Conservation (phyloP, 129 eudicot genomes). For the Pittosporum tobira region DNA sequence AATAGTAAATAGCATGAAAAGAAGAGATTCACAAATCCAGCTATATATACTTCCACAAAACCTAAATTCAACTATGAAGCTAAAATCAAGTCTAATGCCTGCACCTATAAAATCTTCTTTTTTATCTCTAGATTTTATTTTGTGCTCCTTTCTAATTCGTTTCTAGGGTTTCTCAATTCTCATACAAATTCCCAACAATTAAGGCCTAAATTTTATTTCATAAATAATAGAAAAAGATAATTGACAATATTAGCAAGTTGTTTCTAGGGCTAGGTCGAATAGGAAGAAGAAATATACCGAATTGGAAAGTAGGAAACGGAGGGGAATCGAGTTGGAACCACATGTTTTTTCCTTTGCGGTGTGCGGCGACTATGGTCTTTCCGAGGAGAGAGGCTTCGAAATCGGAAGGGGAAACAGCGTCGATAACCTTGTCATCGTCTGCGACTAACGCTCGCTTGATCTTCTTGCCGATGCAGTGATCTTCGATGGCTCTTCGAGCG, state of each 20-base stretch:
- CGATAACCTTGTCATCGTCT: slow-evolving; percentile 64
- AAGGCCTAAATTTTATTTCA: too few relatives aligned
- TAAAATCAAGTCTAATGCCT: too few relatives aligned
- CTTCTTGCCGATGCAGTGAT: slow-evolving; percentile 76
- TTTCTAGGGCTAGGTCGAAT: slow-evolving; percentile 26
- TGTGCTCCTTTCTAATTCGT: too few relatives aligned
- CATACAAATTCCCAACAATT: too few relatives aligned
- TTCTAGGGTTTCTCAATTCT: too few relatives aligned
- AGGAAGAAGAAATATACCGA: slow-evolving; percentile 32
- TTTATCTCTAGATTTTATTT: too few relatives aligned
- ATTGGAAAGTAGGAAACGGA: slow-evolving; percentile 90
- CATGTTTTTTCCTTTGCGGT: slow-evolving; percentile 84
- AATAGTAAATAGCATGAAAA: too few relatives aligned
- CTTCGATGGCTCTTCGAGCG: slow-evolving; percentile 75
- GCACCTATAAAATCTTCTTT: too few relatives aligned
- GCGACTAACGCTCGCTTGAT: slow-evolving; percentile 52
- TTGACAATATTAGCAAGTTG: background rate
- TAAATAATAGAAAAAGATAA: too few relatives aligned
- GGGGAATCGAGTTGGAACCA: slow-evolving; percentile 91
- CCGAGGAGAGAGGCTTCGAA: slow-evolving; percentile 57
- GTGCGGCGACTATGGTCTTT: slow-evolving; percentile 73
- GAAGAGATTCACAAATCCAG: too few relatives aligned
- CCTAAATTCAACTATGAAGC: too few relatives aligned
- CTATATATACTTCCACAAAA: too few relatives aligned
- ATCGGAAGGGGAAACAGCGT: slow-evolving; percentile 53